These are phyloP conservation scores for Penicillium brevicompactum DNA, from an alignment of 2,329 filamentous ascomycete species.

Conservation along the genomic window DNA sequence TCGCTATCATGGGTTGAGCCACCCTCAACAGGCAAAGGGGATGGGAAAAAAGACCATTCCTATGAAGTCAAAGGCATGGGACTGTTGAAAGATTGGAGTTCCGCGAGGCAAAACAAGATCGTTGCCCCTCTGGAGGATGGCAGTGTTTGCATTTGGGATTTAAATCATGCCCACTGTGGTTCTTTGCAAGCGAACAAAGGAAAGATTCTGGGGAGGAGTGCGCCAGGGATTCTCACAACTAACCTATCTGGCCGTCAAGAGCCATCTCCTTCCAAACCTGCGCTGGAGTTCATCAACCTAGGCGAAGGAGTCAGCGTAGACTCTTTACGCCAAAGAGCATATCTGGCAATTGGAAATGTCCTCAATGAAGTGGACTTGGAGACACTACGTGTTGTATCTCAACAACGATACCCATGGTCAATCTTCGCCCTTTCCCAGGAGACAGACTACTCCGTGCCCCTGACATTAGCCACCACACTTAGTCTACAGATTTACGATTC, in stretches of 20 bases:
- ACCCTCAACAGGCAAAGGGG: conserved; percentile 46
- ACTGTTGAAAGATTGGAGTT: conserved; percentile 59
- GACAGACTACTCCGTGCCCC: conserved; percentile 64
- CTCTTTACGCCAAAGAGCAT: conserved; percentile 66
- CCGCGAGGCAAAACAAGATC: conserved; percentile 60
- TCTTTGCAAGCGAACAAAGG: conserved; percentile 47
- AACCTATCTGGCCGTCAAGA: conserved; percentile 66
- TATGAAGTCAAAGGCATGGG: conserved; percentile 75
- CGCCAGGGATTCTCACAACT: conserved; percentile 66
- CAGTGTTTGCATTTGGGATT: conserved; percentile 84
- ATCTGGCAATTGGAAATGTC: conserved; percentile 75
- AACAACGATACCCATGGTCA: conserved; percentile 74
- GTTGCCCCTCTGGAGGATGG: conserved; percentile 83
- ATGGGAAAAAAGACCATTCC: conserved; percentile 38
- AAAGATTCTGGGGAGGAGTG: conserved; percentile 66
- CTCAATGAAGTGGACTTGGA: conserved; percentile 81
- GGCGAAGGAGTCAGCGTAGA: conserved; percentile 85
- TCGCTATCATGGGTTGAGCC: conserved; percentile 75
- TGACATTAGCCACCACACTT: conserved; percentile 81
- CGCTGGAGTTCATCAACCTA: conserved; percentile 50
- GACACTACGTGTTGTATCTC: conserved; percentile 69
- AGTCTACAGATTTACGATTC: conserved; percentile 84
- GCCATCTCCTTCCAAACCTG: conserved; percentile 28
- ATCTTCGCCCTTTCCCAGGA: conserved; percentile 78
- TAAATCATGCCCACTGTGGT: conserved; percentile 49